These are phyloP conservation scores for Stylosanthes scabra DNA, from an alignment of 331 rosid species.

Conservation along the genomic window DNA sequence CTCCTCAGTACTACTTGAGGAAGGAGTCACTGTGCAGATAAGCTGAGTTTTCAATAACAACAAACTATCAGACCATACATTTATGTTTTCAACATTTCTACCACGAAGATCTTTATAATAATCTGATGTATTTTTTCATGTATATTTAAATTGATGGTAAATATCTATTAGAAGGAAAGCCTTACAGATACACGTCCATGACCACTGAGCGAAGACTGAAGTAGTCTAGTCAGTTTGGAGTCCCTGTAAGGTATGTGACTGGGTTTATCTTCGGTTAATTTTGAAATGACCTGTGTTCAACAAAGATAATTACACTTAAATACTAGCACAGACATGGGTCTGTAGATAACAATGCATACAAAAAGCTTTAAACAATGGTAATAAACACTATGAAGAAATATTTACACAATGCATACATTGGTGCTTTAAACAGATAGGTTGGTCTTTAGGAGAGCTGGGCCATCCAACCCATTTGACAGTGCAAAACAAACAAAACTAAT, in stretches of 20 bases:
- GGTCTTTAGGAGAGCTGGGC: background rate
- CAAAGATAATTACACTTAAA: constrained; percentile 36
- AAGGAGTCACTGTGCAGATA: constrained; percentile 96
- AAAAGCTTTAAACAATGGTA: too few species aligned
- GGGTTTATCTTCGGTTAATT: constrained; percentile 89
- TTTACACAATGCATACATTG: background rate
- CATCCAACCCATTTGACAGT: background rate
- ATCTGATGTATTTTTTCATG: constrained; percentile 29
- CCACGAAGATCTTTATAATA: constrained; percentile 25
- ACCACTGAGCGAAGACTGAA: constrained; percentile 97
- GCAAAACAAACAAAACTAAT: background rate
- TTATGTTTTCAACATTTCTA: constrained; percentile 27
- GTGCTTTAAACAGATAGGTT: background rate
- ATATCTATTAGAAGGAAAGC: constrained; percentile 39
- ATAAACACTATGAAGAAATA: too few species aligned
- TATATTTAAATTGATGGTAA: constrained; percentile 25
- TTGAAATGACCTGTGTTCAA: constrained; percentile 83
- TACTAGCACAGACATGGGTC: constrained; percentile 13
- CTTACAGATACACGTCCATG: constrained; percentile 99
- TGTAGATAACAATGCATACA: constrained; percentile 16
- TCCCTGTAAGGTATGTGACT: constrained; percentile 96
- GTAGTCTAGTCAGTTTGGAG: constrained; percentile 95
- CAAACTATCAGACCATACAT: constrained; percentile 32
- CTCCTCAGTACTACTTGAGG: constrained; percentile 96
- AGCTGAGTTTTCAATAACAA: constrained; percentile 67